A percentile compares a stretch with the other conserved stretches of the same genome.
Evolutionary conservation across 2,329 filamentous ascomycete genomes (phyloP).

Genomic region (Lachnellula subtilissima): DNA sequence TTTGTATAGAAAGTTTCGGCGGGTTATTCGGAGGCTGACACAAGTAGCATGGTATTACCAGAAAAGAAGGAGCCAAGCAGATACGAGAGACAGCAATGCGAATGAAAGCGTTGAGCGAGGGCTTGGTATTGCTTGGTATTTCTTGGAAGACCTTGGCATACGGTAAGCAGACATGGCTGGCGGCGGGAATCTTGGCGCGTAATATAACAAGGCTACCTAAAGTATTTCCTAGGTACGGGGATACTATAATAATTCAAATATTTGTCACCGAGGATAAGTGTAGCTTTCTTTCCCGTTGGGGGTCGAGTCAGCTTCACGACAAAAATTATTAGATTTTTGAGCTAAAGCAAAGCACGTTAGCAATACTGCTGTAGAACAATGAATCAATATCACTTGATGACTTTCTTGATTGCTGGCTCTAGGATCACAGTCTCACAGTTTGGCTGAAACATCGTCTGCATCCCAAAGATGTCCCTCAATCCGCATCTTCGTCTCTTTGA

Average conservation of each 20-base stretch:
- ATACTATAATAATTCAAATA: too few species aligned
- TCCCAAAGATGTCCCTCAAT: neutral
- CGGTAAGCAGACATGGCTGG: neutral
- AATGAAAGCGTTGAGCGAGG: neutral
- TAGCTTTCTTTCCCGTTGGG: too few species aligned
- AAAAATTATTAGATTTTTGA: too few species aligned
- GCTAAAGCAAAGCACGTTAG: too few species aligned
- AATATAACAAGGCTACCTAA: neutral
- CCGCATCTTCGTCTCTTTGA: slow-evolving; percentile 10
- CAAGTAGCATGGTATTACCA: neutral
- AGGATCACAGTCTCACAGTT: neutral
- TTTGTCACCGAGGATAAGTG: too few species aligned
- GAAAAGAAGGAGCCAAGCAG: slow-evolving; percentile 1
- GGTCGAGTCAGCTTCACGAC: too few species aligned
- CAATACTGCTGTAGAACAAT: too few species aligned
- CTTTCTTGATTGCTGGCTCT: neutral
- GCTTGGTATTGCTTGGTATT: slow-evolving; percentile 1
- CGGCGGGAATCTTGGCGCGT: neutral
- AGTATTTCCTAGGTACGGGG: too few species aligned
- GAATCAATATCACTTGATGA: too few species aligned
- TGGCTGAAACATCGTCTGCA: neutral
- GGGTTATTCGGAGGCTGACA: too few species aligned
- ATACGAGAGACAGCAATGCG: neutral
- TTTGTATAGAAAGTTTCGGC: neutral
- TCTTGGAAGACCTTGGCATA: neutral